phyloP scores from a whole-genome alignment of 2,329 filamentous ascomycete species.

The Colletotrichum sidae region DNA sequence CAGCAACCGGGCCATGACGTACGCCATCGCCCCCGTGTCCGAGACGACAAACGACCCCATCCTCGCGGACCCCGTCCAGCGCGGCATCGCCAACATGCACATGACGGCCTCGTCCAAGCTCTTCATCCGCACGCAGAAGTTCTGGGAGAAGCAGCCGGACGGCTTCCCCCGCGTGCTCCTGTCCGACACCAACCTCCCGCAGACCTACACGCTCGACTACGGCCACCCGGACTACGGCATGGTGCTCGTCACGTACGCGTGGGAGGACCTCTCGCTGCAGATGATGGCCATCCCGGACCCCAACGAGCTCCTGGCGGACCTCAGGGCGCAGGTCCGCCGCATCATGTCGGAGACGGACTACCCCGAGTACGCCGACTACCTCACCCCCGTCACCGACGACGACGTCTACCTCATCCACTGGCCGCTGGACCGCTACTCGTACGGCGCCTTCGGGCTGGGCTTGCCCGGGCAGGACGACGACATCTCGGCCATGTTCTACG shows the following conservation, averaged over 20 bases:
- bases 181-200: too few species aligned
- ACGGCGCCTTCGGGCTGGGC: constrained; percentile 18
- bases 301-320: neutral
- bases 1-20: constrained; percentile 4
- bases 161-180: constrained; percentile 17
- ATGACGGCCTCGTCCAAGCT: constrained; percentile 24
- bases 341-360: constrained; percentile 12
- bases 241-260: too few species aligned
- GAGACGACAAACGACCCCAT: constrained; percentile 9
- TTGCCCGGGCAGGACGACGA: constrained; percentile 12
- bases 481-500: constrained; percentile 20
- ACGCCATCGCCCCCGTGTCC: neutral
- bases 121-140: constrained; percentile 17
- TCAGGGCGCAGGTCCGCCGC: constrained; percentile 5
- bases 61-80: constrained; percentile 1
- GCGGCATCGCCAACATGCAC: constrained; percentile 14
- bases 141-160: constrained; percentile 13
- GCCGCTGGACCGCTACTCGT: constrained; percentile 20
- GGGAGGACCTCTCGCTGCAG: too few species aligned
- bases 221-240: too few species aligned
- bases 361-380: constrained; percentile 8
- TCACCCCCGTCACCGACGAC: constrained; percentile 13
- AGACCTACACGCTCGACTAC: too few species aligned
- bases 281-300: too few species aligned
- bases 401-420: constrained; percentile 20